Conservation (phyloP, 1,284 basidiomycete species). For the Moesziomyces parantarcticus region DNA sequence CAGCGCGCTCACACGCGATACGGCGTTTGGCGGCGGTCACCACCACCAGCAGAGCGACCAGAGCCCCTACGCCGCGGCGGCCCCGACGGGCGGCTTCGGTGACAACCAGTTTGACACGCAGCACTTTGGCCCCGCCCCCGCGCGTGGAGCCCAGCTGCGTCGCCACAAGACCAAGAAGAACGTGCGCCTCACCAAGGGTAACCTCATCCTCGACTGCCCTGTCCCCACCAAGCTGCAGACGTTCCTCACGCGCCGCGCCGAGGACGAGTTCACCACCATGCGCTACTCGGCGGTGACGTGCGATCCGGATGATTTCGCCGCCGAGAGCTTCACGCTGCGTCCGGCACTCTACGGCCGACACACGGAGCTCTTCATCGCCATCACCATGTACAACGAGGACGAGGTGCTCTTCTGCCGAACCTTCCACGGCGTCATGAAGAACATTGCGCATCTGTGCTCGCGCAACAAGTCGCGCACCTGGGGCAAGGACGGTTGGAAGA, state of each 20-base stretch:
- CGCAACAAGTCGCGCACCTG: constrained; percentile 93
- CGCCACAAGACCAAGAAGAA: constrained; percentile 69
- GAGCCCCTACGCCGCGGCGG: constrained; percentile 9
- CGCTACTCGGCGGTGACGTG: constrained; percentile 68
- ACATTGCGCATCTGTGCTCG: constrained; percentile 76
- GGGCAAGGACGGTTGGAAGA: constrained; percentile 97
- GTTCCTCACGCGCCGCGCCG: constrained; percentile 81
- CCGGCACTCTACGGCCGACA: constrained; percentile 82
- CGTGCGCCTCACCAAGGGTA: constrained; percentile 66
- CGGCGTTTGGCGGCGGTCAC: constrained; percentile 20
- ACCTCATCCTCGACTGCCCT: constrained; percentile 68
- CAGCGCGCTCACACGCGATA: constrained; percentile 25
- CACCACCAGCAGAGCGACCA: constrained; percentile 5
- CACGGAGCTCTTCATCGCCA: constrained; percentile 83
- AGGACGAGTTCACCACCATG: constrained; percentile 84
- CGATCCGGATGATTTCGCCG: constrained; percentile 86
- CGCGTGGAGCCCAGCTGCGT: constrained; percentile 60
- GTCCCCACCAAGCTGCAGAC: constrained; percentile 65
- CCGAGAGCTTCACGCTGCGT: constrained; percentile 82
- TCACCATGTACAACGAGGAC: constrained; percentile 94
- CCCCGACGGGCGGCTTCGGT: constrained; percentile 11
- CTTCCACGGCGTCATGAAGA: constrained; percentile 90
- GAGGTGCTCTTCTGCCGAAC: constrained; percentile 93
- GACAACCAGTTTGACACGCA: constrained; percentile 54
- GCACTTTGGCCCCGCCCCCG: constrained; percentile 65